Evolutionary conservation across 768 basidiomycete genomes (phyloP).

Genomic region (Filobasidium floriforme): DNA sequence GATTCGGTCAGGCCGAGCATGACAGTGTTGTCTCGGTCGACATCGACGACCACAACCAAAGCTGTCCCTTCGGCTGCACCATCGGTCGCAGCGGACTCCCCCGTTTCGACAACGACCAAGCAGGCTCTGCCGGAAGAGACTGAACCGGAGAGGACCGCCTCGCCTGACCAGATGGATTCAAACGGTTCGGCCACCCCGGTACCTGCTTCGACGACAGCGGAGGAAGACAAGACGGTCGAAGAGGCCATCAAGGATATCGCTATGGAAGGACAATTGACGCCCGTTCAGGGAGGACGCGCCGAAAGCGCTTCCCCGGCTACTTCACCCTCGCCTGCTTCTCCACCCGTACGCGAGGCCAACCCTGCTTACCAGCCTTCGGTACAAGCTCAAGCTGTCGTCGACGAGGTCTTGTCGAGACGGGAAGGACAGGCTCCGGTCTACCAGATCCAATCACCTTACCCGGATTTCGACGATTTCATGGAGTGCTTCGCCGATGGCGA

Average conservation of each 20-base stretch:
- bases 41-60: background rate
- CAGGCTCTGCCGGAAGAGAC: background rate
- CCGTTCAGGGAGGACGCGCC: background rate
- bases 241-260: background rate
- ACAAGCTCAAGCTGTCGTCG: constrained; percentile 72
- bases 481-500: constrained; percentile 24
- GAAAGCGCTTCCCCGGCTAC: constrained; percentile 1
- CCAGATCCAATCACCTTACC: constrained; percentile 28
- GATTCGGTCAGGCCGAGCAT: background rate
- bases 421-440: constrained; percentile 44
- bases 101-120: constrained; percentile 5
- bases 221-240: background rate
- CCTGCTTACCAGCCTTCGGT: constrained; percentile 69
- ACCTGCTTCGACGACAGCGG: background rate
- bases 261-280: background rate
- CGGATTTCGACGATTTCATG: constrained; percentile 26
- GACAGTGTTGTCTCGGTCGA: constrained; percentile 6
- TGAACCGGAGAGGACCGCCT: background rate
- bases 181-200: background rate
- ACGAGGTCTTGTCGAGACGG: constrained; percentile 70
- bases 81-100: background rate
- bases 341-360: background rate
- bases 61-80: background rate
- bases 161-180: constrained; percentile 1
- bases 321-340: background rate